phyloP scores from a whole-genome alignment of 2,329 filamentous ascomycete genomes.

The Epichloe elymi region DNA sequence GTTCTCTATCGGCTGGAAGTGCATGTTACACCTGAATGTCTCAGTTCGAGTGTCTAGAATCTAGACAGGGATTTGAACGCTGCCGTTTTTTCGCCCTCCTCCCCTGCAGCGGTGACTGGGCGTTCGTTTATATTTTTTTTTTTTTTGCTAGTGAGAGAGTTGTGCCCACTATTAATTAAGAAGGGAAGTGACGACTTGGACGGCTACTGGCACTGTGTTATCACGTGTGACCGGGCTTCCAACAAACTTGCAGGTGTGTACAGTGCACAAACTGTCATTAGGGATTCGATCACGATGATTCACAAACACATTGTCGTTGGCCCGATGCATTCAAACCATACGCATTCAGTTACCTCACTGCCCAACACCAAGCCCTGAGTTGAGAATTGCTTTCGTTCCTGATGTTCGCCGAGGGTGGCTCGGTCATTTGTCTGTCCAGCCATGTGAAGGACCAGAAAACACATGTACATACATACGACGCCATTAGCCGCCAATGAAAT shows the following conservation, averaged over 20 bases:
- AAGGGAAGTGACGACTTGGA: neutral
- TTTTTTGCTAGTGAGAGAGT: neutral
- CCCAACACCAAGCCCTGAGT: no score
- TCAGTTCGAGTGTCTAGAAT: neutral
- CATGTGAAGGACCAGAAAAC: no score
- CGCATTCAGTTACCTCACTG: no score
- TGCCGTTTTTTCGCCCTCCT: constrained; percentile 27
- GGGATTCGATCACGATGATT: no score
- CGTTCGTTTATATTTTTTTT: neutral
- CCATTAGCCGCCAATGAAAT: no score
- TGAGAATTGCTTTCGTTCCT: no score
- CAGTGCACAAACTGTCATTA: neutral
- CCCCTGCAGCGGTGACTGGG: neutral
- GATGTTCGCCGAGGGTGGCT: no score
- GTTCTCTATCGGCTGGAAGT: constrained; percentile 20
- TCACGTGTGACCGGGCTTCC: neutral
- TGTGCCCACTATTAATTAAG: neutral
- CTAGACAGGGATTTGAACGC: neutral
- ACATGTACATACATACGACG: no score
- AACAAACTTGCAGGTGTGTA: neutral
- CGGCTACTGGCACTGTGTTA: neutral
- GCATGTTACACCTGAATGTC: constrained; percentile 14
- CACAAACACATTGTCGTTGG: no score
- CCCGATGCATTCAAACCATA: no score
- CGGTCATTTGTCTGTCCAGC: no score